phyloP scores from a whole-genome alignment of 1,284 basidiomycete genomes.

The Rhodofomes roseus region DNA sequence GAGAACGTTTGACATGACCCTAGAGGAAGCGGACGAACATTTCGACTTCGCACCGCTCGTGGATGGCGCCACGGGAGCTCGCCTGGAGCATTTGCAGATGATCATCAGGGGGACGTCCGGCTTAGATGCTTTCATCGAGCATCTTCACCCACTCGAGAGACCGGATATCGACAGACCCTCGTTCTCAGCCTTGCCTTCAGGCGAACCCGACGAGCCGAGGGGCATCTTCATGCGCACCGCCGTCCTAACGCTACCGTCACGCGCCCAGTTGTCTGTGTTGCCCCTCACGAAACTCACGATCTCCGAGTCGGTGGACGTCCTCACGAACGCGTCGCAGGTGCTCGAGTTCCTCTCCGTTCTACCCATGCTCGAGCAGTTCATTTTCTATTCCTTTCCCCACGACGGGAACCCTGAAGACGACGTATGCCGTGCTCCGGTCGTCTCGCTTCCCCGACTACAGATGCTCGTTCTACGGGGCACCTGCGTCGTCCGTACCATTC shows the following conservation, averaged over 20 bases:
- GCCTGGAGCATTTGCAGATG: slow-evolving; percentile 16
- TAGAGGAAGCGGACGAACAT: slow-evolving; percentile 19
- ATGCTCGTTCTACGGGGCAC: slow-evolving; percentile 53
- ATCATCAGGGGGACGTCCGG: slow-evolving; percentile 17
- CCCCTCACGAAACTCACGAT: slow-evolving; percentile 53
- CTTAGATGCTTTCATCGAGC: slow-evolving; percentile 12
- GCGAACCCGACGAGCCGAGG: slow-evolving; percentile 4
- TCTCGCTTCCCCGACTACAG: slow-evolving; percentile 50
- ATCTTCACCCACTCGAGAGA: slow-evolving; percentile 9
- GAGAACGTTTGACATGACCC: slow-evolving; percentile 43
- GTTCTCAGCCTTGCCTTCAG: slow-evolving; percentile 15
- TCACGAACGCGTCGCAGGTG: slow-evolving; percentile 41
- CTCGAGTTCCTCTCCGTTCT: slow-evolving; percentile 57
- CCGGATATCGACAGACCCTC: slow-evolving; percentile 11
- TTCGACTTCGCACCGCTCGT: slow-evolving; percentile 15
- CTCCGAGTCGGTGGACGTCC: slow-evolving; percentile 38
- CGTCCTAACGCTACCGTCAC: slow-evolving; percentile 42
- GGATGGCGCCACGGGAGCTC: slow-evolving; percentile 8
- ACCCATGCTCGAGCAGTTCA: slow-evolving; percentile 54
- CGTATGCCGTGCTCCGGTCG: slow-evolving; percentile 33
- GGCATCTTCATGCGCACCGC: slow-evolving; percentile 27
- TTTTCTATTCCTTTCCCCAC: slow-evolving; percentile 51
- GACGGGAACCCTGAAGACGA: slow-evolving; percentile 38
- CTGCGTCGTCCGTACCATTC: slow-evolving; percentile 57
- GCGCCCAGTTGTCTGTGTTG: slow-evolving; percentile 41